These are phyloP conservation scores for Myxozyma lipomycoides DNA, from an alignment of 805 yeast species.

Conservation along the genomic window DNA sequence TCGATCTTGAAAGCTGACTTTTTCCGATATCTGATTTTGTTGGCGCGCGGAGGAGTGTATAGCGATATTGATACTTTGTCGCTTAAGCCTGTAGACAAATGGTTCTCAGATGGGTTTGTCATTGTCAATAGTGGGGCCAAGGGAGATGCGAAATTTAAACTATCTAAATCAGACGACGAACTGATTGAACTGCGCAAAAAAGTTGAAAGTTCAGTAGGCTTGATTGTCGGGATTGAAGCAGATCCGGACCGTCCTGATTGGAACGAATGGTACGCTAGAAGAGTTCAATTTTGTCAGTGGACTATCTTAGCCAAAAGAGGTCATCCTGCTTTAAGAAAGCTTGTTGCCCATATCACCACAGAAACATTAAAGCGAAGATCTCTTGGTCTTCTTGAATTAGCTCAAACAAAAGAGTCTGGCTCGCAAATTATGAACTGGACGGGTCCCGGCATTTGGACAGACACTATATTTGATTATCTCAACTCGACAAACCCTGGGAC, in stretches of 20 bases:
- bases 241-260: constrained; percentile 96
- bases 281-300: constrained; percentile 97
- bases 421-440: constrained; percentile 90
- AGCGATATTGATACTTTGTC: constrained; percentile 84
- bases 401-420: constrained; percentile 61
- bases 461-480: constrained; percentile 72
- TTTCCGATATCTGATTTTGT: constrained; percentile 79
- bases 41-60: constrained; percentile 90
- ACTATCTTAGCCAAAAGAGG: constrained; percentile 86
- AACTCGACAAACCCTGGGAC: constrained; percentile 42
- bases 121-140: background rate
- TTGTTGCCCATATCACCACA: constrained; percentile 74
- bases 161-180: constrained; percentile 12
- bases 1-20: constrained; percentile 87
- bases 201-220: constrained; percentile 51
- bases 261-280: constrained; percentile 86
- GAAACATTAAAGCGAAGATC: constrained; percentile 57
- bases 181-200: constrained; percentile 1
- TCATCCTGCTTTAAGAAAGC: constrained; percentile 80
- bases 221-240: constrained; percentile 89
- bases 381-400: constrained; percentile 45
- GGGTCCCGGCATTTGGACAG: constrained; percentile 96
- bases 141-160: background rate
- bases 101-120: constrained; percentile 59
- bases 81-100: constrained; percentile 63